phyloP scores from a whole-genome alignment of 1,284 basidiomycete genomes.

The Ganoderma resinaceum region DNA sequence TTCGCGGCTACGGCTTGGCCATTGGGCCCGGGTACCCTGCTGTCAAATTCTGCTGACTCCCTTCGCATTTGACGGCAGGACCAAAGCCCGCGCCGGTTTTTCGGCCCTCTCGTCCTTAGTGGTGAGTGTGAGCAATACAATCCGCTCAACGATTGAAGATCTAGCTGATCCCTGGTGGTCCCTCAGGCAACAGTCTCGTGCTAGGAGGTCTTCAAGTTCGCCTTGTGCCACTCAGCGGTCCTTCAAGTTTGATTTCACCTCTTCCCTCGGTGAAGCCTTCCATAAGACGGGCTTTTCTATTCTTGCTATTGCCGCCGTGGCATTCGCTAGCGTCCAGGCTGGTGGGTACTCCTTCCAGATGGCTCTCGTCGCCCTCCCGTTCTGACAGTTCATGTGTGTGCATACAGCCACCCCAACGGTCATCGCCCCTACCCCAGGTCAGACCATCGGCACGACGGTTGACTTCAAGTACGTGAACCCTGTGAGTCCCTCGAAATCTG shows the following conservation, averaged over 20 bases:
- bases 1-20: not conserved
- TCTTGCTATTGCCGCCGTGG: not conserved
- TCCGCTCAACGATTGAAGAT: not conserved
- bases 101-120: not conserved
- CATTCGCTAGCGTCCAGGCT: not conserved
- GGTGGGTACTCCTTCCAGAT: not conserved
- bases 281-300: not conserved
- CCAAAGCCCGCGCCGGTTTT: not conserved
- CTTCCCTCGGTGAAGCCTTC: no score
- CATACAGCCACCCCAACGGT: not conserved
- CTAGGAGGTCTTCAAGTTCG: not conserved
- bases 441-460: not conserved
- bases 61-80: not conserved
- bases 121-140: not conserved
- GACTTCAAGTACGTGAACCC: constrained; percentile 2
- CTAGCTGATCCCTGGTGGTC: no score
- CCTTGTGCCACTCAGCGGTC: no score
- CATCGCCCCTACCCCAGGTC: not conserved
- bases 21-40: not conserved
- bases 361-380: not conserved
- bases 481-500: not conserved
- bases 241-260: no score
- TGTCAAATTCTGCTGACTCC: not conserved
- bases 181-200: no score
- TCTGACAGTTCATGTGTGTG: not conserved